These are phyloP conservation scores for Pseudoperonospora humuli DNA, from an alignment of 352 stramenopile genomes.

Conservation along the genomic window DNA sequence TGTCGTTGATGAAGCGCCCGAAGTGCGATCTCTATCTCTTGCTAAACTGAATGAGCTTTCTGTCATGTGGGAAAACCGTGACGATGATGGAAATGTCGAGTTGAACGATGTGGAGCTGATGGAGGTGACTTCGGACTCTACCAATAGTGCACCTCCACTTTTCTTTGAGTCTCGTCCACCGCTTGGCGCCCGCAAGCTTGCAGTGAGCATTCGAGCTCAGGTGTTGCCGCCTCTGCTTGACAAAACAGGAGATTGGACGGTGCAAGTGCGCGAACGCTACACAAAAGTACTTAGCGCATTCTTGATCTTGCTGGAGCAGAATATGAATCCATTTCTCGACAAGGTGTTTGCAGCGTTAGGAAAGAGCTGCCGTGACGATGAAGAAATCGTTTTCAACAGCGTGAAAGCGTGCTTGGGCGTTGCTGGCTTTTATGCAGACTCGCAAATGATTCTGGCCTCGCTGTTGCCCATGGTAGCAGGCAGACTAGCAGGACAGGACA, in stretches of 20 bases:
- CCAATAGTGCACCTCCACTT: conserved; percentile 19
- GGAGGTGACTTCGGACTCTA: conserved; percentile 24
- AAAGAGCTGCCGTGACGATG: conserved; percentile 72
- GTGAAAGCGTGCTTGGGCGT: conserved; percentile 58
- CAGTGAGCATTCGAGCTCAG: conserved; percentile 34
- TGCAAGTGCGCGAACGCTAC: conserved; percentile 66
- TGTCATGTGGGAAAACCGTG: conserved; percentile 32
- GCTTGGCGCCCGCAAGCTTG: conserved; percentile 38
- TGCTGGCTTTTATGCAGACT: conserved; percentile 63
- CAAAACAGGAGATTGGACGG: conserved; percentile 73
- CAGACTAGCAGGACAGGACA: conserved; percentile 61
- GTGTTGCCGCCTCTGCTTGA: conserved; percentile 54
- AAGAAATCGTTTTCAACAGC: conserved; percentile 47
- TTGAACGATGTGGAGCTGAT: conserved; percentile 28
- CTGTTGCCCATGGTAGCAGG: conserved; percentile 67
- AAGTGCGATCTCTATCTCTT: conserved; percentile 40
- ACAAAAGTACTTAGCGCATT: conserved; percentile 62
- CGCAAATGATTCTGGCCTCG: conserved; percentile 64
- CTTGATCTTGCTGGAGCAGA: conserved; percentile 54
- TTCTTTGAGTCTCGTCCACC: conserved; percentile 49
- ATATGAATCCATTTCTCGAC: conserved; percentile 64
- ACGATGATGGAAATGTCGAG: conserved; percentile 13
- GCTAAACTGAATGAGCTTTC: conserved; percentile 41
- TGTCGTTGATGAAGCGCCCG: conserved; percentile 58
- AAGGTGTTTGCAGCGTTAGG: conserved; percentile 63